Evolutionary conservation across 2,329 filamentous ascomycete species (phyloP), one percentile per base, ranked within the genome.

Genomic region (Aspergillus unguis): DNA sequence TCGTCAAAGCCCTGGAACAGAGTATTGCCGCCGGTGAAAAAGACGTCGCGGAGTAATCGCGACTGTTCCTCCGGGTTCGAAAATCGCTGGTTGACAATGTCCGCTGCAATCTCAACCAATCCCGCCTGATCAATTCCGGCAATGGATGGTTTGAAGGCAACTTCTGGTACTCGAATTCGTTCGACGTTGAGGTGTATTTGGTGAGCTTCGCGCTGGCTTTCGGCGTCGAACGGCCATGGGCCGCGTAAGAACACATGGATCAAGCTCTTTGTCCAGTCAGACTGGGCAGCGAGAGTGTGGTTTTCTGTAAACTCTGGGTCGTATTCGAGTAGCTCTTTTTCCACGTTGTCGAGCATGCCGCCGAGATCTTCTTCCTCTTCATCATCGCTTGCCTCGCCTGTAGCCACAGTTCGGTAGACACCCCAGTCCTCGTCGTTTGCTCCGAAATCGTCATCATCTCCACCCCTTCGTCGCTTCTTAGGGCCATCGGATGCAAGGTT

Each of bases 401-500:
- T 90, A 2, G 90, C 89, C 52, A 97, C 95, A 37, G 90, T 90
- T 48, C 94, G 86, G 72, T 99, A 99, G 10, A 99, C 90, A 53
- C 90, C 90, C 94, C 94, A 99, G 71, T 99, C 94, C 52, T 95
- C 92, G 66, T 99, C 94, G 70, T 99, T 92, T 45, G 92, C 92
- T 52, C 94, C 94, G 67, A 99, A 99, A 55, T 90, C 91, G 68
- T 99, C 94, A 64, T 99, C 94, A 67, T 97, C 92, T 3, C 87
- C 89, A 6, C 90, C 91, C 17, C 92, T 85, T 10, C 92, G 84
- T 72, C 96, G 95, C 70, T 92, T 91, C 58, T 79, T 79, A 5
- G 92, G 91, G 5, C 84, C 85, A 70, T 99, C 94, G 0, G 92
- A 92, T 3, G 94, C 94, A 1, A 99, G 85, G 66, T 96, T 96